A percentile compares a stretch with the other conserved stretches of the same genome.
Conservation (phyloP, 345 rosid genomes). For the Arabis hirsuta region DNA sequence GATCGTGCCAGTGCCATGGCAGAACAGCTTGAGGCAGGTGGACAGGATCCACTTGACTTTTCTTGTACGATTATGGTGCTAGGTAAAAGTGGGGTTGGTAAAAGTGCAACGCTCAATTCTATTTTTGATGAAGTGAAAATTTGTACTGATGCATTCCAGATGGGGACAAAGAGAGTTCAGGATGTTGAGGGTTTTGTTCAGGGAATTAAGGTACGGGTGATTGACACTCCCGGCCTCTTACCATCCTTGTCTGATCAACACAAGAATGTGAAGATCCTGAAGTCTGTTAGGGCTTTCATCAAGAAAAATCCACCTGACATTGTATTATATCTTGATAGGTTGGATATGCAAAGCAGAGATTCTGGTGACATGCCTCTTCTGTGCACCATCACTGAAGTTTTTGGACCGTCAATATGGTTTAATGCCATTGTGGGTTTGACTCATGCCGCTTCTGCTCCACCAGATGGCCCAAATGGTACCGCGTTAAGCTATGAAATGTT, state of each 20-base stretch:
- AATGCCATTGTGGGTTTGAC: conserved; percentile 98
- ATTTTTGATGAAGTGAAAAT: conserved; percentile 92
- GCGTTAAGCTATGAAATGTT: conserved; percentile 96
- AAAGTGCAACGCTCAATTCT: conserved; percentile 97
- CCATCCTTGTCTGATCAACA: conserved; percentile 93
- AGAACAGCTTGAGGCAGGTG: conserved; percentile 93
- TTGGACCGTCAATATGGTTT: conserved; percentile 97
- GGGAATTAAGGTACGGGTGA: conserved; percentile 95
- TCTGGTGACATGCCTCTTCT: conserved; percentile 92
- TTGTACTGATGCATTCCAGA: conserved; percentile 86
- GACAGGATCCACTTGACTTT: conserved; percentile 95
- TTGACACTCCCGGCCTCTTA: conserved; percentile 97
- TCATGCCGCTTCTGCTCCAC: conserved; percentile 99
- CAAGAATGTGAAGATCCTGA: conserved; percentile 89
- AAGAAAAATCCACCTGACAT: conserved; percentile 95
- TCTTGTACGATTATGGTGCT: conserved; percentile 99
- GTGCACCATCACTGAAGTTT: conserved; percentile 87
- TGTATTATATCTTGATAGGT: conserved; percentile 93
- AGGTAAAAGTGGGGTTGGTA: conserved; percentile 98
- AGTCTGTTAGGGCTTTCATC: conserved; percentile 78
- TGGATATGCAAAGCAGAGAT: conserved; percentile 97
- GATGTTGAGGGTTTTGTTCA: conserved; percentile 98
- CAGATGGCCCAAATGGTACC: conserved; percentile 96
- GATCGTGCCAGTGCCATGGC: conserved; percentile 99
- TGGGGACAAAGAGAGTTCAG: conserved; percentile 91